These are phyloP conservation scores for Phialemoniopsis sp. DNA, from an alignment of 2,329 filamentous ascomycete species.

Conservation along the genomic window DNA sequence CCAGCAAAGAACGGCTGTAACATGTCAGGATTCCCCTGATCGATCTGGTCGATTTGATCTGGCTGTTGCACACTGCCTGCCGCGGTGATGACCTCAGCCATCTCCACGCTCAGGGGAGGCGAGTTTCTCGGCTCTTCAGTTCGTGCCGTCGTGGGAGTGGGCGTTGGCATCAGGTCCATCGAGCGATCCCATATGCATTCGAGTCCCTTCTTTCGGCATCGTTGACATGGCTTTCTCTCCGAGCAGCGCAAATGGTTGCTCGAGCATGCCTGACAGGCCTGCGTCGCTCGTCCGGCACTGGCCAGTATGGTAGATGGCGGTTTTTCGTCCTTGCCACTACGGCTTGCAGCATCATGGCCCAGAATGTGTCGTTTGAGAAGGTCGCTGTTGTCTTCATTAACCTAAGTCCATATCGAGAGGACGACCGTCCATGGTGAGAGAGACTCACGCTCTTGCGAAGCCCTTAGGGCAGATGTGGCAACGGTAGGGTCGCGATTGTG, in stretches of 20 bases:
- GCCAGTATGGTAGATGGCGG: no score
- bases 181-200: background rate
- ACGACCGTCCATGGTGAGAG: no score
- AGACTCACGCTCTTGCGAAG: background rate
- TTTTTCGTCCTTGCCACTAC: no score
- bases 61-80: background rate
- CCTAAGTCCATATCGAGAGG: no score
- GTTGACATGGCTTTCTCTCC: background rate
- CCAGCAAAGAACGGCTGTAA: no score
- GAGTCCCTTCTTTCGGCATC: background rate
- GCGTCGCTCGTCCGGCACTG: background rate
- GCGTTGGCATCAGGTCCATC: no score
- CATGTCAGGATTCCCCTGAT: no score
- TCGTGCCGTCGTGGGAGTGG: no score
- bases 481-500: background rate
- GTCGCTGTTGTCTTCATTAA: background rate
- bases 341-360: background rate
- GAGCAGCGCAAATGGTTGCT: constrained; percentile 1
- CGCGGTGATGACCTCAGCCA: no score
- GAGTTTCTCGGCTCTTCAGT: no score
- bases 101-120: no score
- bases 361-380: background rate
- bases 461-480: constrained; percentile 1
- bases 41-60: background rate
- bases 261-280: background rate